Base-by-base conservation (phyloP, 1,139 yeast genomes). In the Candida sp. region DNA sequence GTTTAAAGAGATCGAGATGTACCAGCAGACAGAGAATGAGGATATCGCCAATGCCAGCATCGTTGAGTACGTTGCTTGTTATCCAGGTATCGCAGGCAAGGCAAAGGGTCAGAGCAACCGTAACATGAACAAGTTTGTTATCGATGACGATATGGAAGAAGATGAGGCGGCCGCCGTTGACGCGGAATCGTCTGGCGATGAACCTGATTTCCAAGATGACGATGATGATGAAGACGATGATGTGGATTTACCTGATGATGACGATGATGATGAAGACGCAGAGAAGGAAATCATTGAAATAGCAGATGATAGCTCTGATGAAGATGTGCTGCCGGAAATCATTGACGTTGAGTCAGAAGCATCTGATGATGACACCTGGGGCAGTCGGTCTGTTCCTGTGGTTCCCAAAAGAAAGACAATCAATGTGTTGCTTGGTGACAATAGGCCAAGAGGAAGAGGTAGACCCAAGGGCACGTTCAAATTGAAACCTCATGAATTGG, bases 1-100 rank as follows among this genome's bases (percentile, higher is more conserved):
- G 0, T 59, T 57, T 34, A 72, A 69, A 48, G 81, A 77, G 51
- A 69, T 77, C 26, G 78, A 73, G 45, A 54, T 64, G 37, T 63
- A 75, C 49, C 77, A 70, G 43, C 77, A 70, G 26, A 67, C 76
- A 41, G 47, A 35, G 28, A 49, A 52, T 25, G 45, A 50, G 30
- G 56, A 56, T 25, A 55, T 52, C 22, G 46, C 58, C 44, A 44
- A 34, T n/a, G 53, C 42, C 34, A 43, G 50, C 33, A 45, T 65
- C 4, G 65, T 62, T 11, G 59, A 70, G 45, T 73, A 64, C 52
- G 45, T 63, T 6, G 55, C 64, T 2, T 74, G 79, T 49, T 62
- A 63, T 51, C 78, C 78, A 8, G 78, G 74, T 1, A 57, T 61
- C 17, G 43, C 54, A 48, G 27, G 30, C 12, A 53, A 53, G 32